These are phyloP conservation scores for Emmonsiellopsis sp. DNA, from an alignment of 2,329 filamentous ascomycete genomes.

Conservation along the genomic window DNA sequence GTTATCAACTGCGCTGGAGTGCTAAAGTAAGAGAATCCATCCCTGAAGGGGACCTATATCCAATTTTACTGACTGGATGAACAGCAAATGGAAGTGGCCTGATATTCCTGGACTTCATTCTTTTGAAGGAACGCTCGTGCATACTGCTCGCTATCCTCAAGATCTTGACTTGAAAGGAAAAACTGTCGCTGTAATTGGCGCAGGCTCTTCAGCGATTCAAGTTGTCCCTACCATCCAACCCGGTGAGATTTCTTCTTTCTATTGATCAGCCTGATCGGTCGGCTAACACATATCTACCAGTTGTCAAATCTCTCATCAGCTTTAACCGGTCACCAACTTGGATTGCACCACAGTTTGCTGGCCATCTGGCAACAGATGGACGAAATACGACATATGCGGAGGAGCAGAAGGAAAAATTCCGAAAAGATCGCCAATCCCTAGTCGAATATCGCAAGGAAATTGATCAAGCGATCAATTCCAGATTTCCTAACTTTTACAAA, in stretches of 20 bases:
- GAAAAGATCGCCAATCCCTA: conserved; percentile 14
- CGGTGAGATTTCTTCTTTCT: conserved; percentile 25
- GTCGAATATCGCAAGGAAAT: conserved; percentile 26
- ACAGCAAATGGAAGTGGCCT: conserved; percentile 33
- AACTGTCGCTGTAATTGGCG: conserved; percentile 17
- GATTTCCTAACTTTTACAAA: conserved; percentile 14
- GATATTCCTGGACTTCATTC: conserved; percentile 35
- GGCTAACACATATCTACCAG: conserved; percentile 10
- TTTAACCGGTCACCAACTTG: conserved; percentile 25
- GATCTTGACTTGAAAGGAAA: conserved; percentile 22
- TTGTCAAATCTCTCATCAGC: conserved; percentile 17
- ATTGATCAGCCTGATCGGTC: conserved; percentile 30
- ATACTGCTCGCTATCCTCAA: conserved; percentile 35
- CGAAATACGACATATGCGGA: conserved; percentile 13
- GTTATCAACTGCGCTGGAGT: conserved; percentile 30
- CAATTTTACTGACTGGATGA: conserved; percentile 1
- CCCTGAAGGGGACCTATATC: conserved; percentile 16
- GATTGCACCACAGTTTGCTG: conserved; percentile 20
- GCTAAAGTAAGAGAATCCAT: conserved; percentile 20
- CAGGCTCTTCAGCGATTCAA: conserved; percentile 30
- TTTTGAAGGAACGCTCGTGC: conserved; percentile 37
- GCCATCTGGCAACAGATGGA: conserved; percentile 12
- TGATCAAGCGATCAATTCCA: conserved; percentile 16
- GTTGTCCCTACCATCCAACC: conserved; percentile 27
- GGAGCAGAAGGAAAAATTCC: conserved; percentile 21